Base-by-base conservation (phyloP, 257 asterid species). In the Forsythia suspensa region DNA sequence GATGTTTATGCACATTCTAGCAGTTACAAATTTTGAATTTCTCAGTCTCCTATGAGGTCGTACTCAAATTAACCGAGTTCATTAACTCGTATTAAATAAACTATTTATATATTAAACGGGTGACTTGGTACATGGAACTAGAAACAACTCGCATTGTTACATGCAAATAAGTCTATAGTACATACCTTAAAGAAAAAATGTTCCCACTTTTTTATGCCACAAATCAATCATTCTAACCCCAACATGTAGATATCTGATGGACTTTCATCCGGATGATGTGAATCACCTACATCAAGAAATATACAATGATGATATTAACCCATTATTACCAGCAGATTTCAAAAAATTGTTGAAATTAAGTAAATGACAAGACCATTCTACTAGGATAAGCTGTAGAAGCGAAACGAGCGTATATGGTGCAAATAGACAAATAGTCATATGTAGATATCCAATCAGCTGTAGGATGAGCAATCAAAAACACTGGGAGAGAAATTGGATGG, bases 391-490 rank as follows among this genome's bases (percentile, higher is more conserved):
- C 77, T 36, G 38, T 16, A 12, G 74, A 12, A 6, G 55, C 46
- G 13, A n/a, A 3, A 34, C 1, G 46, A 6, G 48, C 39, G 71
- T 39, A 55, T 67, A 42, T n/a, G 4, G 42, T 34, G 66, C 65
- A 52, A 68, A 43, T 74, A 79, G 41, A 52, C 65, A 52, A 68
- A 43, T 74, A 79, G 41, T 79, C 76, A 40, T 43, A 72, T 73
- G 72, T 71, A 48, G 70, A 34, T 21, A 20, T 51, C 46, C 21
- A 71, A 44, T 29, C 41, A 75, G 48, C 72, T 61, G 52, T n/a
- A 3, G 11, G 41, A 57, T 36, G 40, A 55, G 44, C 77, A 43
- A 38, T 65, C 74, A 36, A 70, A 65, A 57, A 41, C 15, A 46
- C 16, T 2, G 29, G 12, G 38, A 73, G 20, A 48, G 36, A 7